Percentiles rank a stretch among this genome's conserved stretches.
Conservation (phyloP, 768 basidiomycete species). For the Cubamyces lactineus region DNA sequence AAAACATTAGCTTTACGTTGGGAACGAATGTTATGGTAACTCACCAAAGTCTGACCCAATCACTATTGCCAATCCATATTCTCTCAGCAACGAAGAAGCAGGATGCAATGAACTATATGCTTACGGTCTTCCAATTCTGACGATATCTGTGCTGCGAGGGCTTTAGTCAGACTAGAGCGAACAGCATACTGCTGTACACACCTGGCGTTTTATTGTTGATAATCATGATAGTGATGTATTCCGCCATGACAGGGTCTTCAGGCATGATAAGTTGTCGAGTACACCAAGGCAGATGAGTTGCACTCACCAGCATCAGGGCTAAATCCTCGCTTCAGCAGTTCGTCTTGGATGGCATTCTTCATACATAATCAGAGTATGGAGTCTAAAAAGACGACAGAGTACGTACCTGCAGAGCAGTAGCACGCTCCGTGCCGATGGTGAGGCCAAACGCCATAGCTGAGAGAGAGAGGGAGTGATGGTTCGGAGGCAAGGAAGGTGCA, state of each 20-base stretch:
- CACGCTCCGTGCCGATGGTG: conserved; percentile 79
- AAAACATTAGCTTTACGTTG: conserved; percentile 23
- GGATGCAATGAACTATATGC: background rate
- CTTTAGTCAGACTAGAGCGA: background rate
- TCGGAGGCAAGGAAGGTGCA: conserved; percentile 12
- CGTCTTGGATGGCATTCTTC: conserved; percentile 80
- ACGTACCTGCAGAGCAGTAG: conserved; percentile 67
- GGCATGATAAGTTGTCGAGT: background rate
- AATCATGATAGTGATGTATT: conserved; percentile 94
- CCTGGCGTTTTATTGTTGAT: conserved; percentile 88
- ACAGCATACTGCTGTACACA: conserved; percentile 37
- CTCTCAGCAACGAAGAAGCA: background rate
- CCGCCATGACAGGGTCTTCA: conserved; percentile 87
- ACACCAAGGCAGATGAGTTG: background rate
- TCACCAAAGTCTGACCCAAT: conserved; percentile 85
- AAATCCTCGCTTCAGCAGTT: conserved; percentile 74
- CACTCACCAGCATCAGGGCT: conserved; percentile 74
- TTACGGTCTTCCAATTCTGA: conserved; percentile 25
- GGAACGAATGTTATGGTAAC: conserved; percentile 28
- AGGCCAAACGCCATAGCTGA: conserved; percentile 71
- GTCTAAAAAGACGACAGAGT: background rate
- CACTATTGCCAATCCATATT: conserved; percentile 37
- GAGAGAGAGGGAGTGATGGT: conserved; percentile 5
- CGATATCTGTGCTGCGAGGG: conserved; percentile 19
- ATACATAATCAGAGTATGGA: conserved; percentile 13